phyloP scores from a whole-genome alignment of 768 basidiomycete species.

The Asterophora lycoperdoides region DNA sequence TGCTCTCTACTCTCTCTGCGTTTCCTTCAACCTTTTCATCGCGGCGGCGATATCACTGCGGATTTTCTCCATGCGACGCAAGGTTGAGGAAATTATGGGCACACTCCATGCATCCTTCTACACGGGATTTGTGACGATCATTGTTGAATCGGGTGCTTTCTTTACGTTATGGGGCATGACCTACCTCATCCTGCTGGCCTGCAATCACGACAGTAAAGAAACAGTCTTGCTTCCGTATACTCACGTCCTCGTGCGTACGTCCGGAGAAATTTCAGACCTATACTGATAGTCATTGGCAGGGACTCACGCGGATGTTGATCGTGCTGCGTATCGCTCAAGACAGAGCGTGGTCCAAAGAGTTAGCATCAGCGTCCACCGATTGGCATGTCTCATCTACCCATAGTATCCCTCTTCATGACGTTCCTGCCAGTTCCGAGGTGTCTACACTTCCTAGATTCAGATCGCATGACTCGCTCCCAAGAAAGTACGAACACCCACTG shows the following conservation, averaged over 20 bases:
- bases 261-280: no score
- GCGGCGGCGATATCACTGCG: slow-evolving; percentile 14
- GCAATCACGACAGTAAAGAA: background rate
- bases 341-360: slow-evolving; percentile 35
- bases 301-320: slow-evolving; percentile 36
- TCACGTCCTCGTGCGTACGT: slow-evolving; percentile 18
- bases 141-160: slow-evolving; percentile 22
- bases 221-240: slow-evolving; percentile 18
- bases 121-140: slow-evolving; percentile 17
- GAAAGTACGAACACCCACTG: slow-evolving; percentile 17
- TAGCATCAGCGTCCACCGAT: slow-evolving; percentile 30
- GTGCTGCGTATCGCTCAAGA: slow-evolving; percentile 37
- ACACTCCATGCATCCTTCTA: slow-evolving; percentile 20
- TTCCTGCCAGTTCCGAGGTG: slow-evolving; percentile 17
- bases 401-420: slow-evolving; percentile 27
- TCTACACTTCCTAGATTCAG: background rate
- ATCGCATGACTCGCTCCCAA: background rate
- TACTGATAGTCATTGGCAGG: no score
- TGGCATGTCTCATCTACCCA: slow-evolving; percentile 37
- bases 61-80: slow-evolving; percentile 14
- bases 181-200: slow-evolving; percentile 18
- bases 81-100: slow-evolving; percentile 17
- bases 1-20: slow-evolving; percentile 17
- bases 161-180: slow-evolving; percentile 19
- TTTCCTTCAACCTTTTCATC: slow-evolving; percentile 18